Evolutionary conservation across 1,284 basidiomycete species (phyloP), one percentile per base, ranked within the genome.

Genomic region (Tetrapyrgos nigripes): DNA sequence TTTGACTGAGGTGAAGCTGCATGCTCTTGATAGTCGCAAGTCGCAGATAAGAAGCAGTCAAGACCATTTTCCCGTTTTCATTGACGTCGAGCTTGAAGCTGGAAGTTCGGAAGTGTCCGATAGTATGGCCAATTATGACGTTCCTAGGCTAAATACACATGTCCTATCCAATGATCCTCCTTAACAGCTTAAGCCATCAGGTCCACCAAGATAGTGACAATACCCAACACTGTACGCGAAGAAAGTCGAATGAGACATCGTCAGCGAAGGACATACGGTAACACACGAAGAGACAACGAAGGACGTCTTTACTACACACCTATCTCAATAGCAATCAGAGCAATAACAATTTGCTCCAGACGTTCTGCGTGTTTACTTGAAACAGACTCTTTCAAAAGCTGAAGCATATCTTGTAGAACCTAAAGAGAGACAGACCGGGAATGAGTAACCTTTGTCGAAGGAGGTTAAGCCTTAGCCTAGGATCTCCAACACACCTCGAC

Each of bases 341-440:
- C 87, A 63, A 98, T 97, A 65, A 98, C 94, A 63, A 98, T 94
- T 67, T 94, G 92, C 74, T 98, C 96, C n/a, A 98, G 81, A 40
- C 94, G 87, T 74, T 98, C 96, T 2, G 93, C 89, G 68, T 98
- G 96, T 67, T 88, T 87, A 62, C 89, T 94, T 23, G 94, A 94
- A 33, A 97, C 96, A 9, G 93, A 92, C 76, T 98, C 96, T 76
- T 98, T 98, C 50, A 98, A 80, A 54, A 98, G 83, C 72, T 96
- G 92, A 9, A 98, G 85, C 93, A 98, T 97, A 72, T 98, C 96
- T 81, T 98, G 96, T 40, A 98, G 78, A 59, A 98, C 92, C 92
- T 94, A 64, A 50, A 31, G 23, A 57, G 31, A n/a, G n/a, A n/a
- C n/a, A n/a, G 40, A 46, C 40, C 31, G 53, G 33, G 37, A 45